Evolutionary conservation across 768 basidiomycete genomes (phyloP).

Genomic region (Kwoniella heveanensis): DNA sequence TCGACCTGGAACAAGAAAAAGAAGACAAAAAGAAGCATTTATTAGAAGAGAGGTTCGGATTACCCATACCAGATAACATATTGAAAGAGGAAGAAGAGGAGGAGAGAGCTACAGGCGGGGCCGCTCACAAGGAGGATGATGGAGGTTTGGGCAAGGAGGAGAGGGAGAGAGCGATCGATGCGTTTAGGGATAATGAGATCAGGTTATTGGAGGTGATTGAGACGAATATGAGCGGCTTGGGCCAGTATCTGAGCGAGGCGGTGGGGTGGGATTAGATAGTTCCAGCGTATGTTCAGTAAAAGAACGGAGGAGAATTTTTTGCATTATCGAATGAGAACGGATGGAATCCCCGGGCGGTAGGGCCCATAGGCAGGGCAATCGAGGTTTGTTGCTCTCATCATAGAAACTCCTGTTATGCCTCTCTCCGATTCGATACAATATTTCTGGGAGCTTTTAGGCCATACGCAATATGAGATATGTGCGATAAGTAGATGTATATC

Average conservation of each 20-base stretch:
- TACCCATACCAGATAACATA: conserved; percentile 67
- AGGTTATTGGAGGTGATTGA: conserved; percentile 65
- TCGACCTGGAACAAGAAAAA: conserved; percentile 14
- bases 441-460: no score
- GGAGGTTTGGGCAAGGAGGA: conserved; percentile 4
- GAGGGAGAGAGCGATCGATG: conserved; percentile 64
- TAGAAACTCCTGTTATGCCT: no score
- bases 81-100: conserved; percentile 69
- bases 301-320: no score
- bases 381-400: no score
- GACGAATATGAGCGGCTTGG: conserved; percentile 42
- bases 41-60: conserved; percentile 84
- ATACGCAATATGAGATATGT: no score
- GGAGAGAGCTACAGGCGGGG: conserved; percentile 21
- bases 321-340: no score
- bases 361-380: no score
- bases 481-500: no score
- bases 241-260: conserved; percentile 39
- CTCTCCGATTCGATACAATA: no score
- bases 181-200: conserved; percentile 66
- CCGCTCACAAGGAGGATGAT: conserved; percentile 9
- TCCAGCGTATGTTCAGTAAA: no score
- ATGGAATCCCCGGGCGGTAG: no score
- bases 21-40: conserved; percentile 37
- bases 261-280: conserved; percentile 36